These are phyloP conservation scores for Daldinia sp. DNA, from an alignment of 2,329 filamentous ascomycete genomes.

Conservation along the genomic window DNA sequence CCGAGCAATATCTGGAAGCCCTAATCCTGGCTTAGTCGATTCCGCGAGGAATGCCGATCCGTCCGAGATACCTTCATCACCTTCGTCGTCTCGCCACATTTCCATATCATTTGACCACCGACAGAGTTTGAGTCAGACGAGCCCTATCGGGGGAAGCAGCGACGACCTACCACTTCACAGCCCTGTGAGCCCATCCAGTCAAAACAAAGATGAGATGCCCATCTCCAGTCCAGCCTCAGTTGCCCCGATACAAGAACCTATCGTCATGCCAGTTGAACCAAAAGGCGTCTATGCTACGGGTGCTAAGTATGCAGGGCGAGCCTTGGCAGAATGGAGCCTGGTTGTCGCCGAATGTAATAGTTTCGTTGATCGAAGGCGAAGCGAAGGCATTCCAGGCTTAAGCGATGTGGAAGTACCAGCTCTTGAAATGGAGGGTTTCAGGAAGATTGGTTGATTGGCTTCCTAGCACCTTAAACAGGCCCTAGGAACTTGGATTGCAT, in stretches of 20 bases:
- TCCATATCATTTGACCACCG: conserved; percentile 37
- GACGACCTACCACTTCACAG: conserved; percentile 37
- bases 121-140: conserved; percentile 35
- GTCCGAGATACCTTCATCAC: conserved; percentile 45
- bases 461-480: not conserved
- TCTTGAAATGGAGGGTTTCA: conserved; percentile 70
- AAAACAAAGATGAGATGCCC: conserved; percentile 12
- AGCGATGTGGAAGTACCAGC: conserved; percentile 74
- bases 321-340: conserved; percentile 80
- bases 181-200: conserved; percentile 14
- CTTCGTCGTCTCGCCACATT: conserved; percentile 42
- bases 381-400: conserved; percentile 74
- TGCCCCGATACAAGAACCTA: conserved; percentile 44
- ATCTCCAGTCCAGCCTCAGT: conserved; percentile 12
- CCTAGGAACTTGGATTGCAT: conserved; percentile 9
- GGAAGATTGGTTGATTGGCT: conserved; percentile 44
- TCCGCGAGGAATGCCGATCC: conserved; percentile 60
- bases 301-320: conserved; percentile 72
- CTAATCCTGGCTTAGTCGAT: conserved; percentile 57
- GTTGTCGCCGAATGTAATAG: conserved; percentile 82
- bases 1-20: conserved; percentile 57
- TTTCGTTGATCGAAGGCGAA: conserved; percentile 78
- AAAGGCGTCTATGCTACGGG: conserved; percentile 55
- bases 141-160: conserved; percentile 34
- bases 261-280: conserved; percentile 57